A percentile compares a stretch with the other conserved stretches of the same genome.
Evolutionary conservation across 2,329 filamentous ascomycete genomes (phyloP).

Genomic region (Pseudogymnoascus sp.): DNA sequence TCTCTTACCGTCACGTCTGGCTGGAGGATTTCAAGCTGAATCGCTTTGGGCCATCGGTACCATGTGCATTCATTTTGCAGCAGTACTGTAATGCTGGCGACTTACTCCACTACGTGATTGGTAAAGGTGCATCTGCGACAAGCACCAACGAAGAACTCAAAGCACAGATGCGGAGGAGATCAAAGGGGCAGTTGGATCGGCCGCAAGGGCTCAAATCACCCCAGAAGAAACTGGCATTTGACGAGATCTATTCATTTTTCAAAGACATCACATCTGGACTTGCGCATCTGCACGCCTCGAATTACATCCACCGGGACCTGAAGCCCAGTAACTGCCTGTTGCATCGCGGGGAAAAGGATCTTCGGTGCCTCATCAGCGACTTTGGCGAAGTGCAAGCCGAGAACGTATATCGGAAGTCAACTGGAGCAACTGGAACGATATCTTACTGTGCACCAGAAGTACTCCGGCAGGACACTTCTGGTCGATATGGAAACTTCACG

Average conservation of each 20-base stretch:
- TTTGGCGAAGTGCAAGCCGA: slow-evolving; percentile 94
- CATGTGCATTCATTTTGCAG: slow-evolving; percentile 92
- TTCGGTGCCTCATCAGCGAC: slow-evolving; percentile 85
- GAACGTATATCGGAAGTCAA: slow-evolving; percentile 73
- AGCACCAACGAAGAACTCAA: slow-evolving; percentile 77
- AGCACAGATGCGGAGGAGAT: slow-evolving; percentile 72
- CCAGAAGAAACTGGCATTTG: slow-evolving; percentile 50
- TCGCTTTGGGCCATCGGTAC: slow-evolving; percentile 81
- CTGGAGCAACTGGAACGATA: slow-evolving; percentile 88
- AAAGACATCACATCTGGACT: slow-evolving; percentile 88
- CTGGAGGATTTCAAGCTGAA: slow-evolving; percentile 79
- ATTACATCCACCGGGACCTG: slow-evolving; percentile 91
- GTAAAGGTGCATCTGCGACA: slow-evolving; percentile 50
- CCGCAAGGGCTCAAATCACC: slow-evolving; percentile 29
- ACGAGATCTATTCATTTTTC: slow-evolving; percentile 96
- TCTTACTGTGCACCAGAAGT: slow-evolving; percentile 98
- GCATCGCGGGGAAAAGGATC: slow-evolving; percentile 60
- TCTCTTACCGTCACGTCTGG: slow-evolving; percentile 97
- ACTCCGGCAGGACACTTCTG: slow-evolving; percentile 52
- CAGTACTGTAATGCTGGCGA: slow-evolving; percentile 96
- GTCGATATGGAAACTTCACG: slow-evolving; percentile 78
- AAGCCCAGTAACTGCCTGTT: slow-evolving; percentile 94
- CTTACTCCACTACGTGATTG: slow-evolving; percentile 77
- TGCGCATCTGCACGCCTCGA: slow-evolving; percentile 78
- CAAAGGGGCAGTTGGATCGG: slow-evolving; percentile 64